These are phyloP conservation scores for Alternaria dauci DNA, from an alignment of 2,329 filamentous ascomycete genomes.

Conservation along the genomic window DNA sequence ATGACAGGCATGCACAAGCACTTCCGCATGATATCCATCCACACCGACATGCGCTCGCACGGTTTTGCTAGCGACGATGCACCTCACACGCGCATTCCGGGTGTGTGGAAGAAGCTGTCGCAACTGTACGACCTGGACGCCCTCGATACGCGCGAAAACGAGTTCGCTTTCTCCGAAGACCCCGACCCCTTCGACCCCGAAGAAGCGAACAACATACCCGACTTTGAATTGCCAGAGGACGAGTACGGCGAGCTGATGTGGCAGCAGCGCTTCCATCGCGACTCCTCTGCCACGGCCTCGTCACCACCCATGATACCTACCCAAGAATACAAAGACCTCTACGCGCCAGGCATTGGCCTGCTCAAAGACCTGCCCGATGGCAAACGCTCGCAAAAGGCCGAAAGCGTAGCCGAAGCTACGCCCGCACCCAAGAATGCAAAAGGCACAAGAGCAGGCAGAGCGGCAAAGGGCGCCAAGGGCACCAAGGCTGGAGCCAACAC, in stretches of 20 bases:
- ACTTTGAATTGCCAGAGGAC: constrained; percentile 56
- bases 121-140: constrained; percentile 85
- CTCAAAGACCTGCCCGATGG: constrained; percentile 43
- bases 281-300: constrained; percentile 36
- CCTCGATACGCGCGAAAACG: constrained; percentile 82
- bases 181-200: constrained; percentile 60
- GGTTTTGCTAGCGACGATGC: constrained; percentile 75
- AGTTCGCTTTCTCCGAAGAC: constrained; percentile 63
- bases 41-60: constrained; percentile 49
- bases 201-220: constrained; percentile 42
- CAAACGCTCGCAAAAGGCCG: constrained; percentile 38
- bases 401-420: constrained; percentile 40
- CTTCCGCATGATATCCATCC: constrained; percentile 61
- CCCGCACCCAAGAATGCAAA: constrained; percentile 43
- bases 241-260: constrained; percentile 56
- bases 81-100: constrained; percentile 84
- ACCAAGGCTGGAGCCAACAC: constrained; percentile 32
- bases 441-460: constrained; percentile 36
- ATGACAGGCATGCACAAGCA: constrained; percentile 64
- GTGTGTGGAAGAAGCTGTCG: constrained; percentile 88
- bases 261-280: constrained; percentile 49
- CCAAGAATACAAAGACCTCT: constrained; percentile 45
- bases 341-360: constrained; percentile 43
- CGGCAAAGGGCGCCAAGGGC: constrained; percentile 35
- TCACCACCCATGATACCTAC: constrained; percentile 43